Evolutionary conservation across 495 filamentous ascomycete species (phyloP), one percentile per base, ranked within the genome.

Genomic region (Trichoderma erinaceum): DNA sequence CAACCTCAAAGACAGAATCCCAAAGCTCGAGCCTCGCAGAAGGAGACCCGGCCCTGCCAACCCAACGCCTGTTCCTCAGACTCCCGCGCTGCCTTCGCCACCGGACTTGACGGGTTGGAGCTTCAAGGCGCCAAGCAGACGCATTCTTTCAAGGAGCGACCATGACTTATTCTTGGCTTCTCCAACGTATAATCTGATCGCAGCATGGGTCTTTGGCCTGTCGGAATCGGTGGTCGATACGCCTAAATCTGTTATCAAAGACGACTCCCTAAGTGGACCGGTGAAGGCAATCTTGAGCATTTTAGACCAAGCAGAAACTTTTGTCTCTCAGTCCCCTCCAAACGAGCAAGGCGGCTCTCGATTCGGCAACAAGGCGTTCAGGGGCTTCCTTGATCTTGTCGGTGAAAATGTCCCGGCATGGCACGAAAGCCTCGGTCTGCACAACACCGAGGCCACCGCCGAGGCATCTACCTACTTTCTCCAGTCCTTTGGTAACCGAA

Each of bases 351-450:
- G 87, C 50, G 91, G 91, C 32, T 97, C 92, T 6, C 86, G 95
- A 46, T 99, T 99, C 73, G 96, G 95, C 41, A 99, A 99, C 77
- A 92, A 91, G 66, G 83, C 88, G 41, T 99, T 99, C 79, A 89
- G 92, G 67, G 78, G 84, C 69, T 92, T 96, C 72, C 85, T 97
- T 68, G 90, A 96, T 77, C 86, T 86, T 65, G 82, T 92, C 32
- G 77, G 77, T 69, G 81, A 82, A n/a, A 75, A 78, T 56, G 76
- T 79, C 29, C 76, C 80, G n/a, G 67, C 78, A 25, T 90, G 88
- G 87, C 88, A 90, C 73, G 65, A 75, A 56, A 78, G 82, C 50
- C 81, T 89, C 2, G 86, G 84, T 3, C 65, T 89, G 29, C 67
- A 78, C n/a, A 79, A 84, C 63, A 65, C 75, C 27, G 81, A 79